Evolutionary conservation across 352 stramenopile species (phyloP), one percentile per base, ranked within the genome.

Genomic region (Phytopythium ostracodes): DNA sequence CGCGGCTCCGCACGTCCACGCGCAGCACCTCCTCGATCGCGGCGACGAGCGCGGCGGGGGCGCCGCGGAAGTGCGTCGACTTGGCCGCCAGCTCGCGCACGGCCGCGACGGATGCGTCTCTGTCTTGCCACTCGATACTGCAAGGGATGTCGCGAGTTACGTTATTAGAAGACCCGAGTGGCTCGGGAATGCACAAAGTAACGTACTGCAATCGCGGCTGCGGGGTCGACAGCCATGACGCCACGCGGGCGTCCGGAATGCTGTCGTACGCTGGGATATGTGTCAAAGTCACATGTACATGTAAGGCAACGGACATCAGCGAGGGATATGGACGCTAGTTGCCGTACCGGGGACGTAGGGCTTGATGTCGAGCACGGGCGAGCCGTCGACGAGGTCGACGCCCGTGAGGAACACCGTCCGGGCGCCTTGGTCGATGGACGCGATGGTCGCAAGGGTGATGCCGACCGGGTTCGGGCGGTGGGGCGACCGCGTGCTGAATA

Each of bases 331-430:
- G 15, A 5, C 40, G 7, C 14, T 10, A 3, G 24, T 8, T 5
- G 7, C 46, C 64, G 60, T 69, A 91, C 82, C 77, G 70, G 85
- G 72, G 40, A 99, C 94, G 66, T 98, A 99, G 7, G 97, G 97
- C 72, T 99, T 99, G 58, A 99, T 96, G 65, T 99, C 97, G 4
- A 99, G 70, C 15, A 99, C 87, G 9, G 97, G 97, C 3, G 97
- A 99, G 54, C 94, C 96, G 66, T 99, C 91, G 35, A 98, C 71
- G n/a, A 98, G 78, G 61, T 98, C 95, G 22, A 98, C 66, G 18
- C 88, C 94, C 9, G 86, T 81, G 40, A 98, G 68, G 63, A 85
- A 78, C 29, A 98, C 79, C 0, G 65, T 80, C 11, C 81, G 81
- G 14, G 66, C 67, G 24, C 63, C 62, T 44, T 68, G 69, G 61